Conservation (phyloP, 208 protist species). For the Trichomonas vaginalis region DNA sequence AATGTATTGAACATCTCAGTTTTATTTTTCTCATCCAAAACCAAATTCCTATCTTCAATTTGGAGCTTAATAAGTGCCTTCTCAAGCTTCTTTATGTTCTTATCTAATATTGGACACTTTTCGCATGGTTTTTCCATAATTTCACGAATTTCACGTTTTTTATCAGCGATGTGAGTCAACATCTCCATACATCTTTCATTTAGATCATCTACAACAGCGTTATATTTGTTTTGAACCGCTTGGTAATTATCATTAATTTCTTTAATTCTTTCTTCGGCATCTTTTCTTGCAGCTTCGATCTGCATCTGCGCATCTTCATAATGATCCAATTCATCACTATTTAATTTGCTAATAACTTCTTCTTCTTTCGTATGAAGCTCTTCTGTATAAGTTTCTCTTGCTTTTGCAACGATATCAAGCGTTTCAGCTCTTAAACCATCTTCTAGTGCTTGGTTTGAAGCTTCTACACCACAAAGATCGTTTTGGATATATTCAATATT, state of each 20-base stretch:
- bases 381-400: neutral
- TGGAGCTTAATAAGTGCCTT: neutral
- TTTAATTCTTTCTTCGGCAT: neutral
- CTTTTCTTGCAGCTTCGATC: neutral
- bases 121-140: neutral
- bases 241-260: neutral
- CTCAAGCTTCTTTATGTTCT: constrained; percentile 4
- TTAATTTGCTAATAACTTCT: neutral
- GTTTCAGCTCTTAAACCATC: neutral
- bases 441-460: neutral
- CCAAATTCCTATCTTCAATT: neutral
- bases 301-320: neutral
- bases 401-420: neutral
- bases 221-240: neutral
- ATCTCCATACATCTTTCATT: neutral
- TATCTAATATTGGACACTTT: neutral
- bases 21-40: neutral
- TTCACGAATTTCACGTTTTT: neutral
- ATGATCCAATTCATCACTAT: neutral
- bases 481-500: neutral
- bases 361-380: neutral
- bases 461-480: neutral
- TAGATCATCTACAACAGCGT: neutral
- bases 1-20: neutral
- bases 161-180: neutral